Evolutionary conservation across 148 eudicot genomes (phyloP).

Genomic region (Drosera capensis): DNA sequence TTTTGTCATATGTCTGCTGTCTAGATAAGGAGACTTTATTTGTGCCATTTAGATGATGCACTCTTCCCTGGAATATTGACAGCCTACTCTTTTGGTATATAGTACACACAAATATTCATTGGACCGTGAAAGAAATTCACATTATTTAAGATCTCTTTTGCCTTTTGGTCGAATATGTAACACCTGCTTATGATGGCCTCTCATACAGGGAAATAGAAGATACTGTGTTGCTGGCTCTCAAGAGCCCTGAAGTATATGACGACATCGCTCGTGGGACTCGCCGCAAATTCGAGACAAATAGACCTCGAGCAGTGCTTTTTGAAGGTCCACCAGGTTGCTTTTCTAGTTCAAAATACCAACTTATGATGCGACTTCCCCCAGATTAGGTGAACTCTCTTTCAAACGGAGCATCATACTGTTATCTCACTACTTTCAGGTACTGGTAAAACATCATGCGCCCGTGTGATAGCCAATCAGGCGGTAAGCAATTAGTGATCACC

Average conservation of each 20-base stretch:
- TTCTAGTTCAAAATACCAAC: conserved; percentile 1
- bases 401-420: too few species aligned
- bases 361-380: too few species aligned
- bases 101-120: too few species aligned
- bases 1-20: too few species aligned
- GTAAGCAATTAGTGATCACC: conserved; percentile 26
- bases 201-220: conserved; percentile 65
- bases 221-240: conserved; percentile 72
- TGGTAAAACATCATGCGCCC: conserved; percentile 99
- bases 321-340: conserved; percentile 97
- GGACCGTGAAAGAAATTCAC: neutral
- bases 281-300: conserved; percentile 74
- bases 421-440: conserved; percentile 53
- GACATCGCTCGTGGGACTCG: conserved; percentile 96
- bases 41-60: too few species aligned
- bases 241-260: conserved; percentile 91
- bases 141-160: neutral
- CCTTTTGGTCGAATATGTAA: neutral
- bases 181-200: neutral
- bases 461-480: conserved; percentile 91
- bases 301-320: conserved; percentile 91
- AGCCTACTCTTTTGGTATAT: neutral
- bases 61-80: neutral
- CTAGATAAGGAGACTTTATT: too few species aligned
- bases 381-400: neutral